Evolutionary conservation across 495 filamentous ascomycete genomes (phyloP), one percentile per base, ranked within the genome.

Genomic region (Neurospora sp.): DNA sequence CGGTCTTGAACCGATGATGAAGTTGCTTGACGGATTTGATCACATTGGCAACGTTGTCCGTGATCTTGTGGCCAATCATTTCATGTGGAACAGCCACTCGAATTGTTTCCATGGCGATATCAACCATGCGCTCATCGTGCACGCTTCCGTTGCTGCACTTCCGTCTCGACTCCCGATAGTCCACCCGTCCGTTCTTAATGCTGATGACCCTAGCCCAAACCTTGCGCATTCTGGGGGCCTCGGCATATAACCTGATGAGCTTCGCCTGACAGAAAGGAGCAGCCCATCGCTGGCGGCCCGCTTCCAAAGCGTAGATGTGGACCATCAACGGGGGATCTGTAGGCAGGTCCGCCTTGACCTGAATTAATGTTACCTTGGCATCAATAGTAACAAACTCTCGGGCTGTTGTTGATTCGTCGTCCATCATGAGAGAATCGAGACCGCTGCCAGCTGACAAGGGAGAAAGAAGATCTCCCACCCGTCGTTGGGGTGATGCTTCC

Each of bases 81-180:
- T 97, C 93, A 83, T 98, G 94, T n/a, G 96, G 96, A 59, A 98
- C 93, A 3, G 91, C 93, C 53, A 98, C 68, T 37, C 96, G 89
- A 72, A 98, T 93, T 40, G 93, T 94, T 76, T 98, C 95, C 1
- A 90, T 87, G 73, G 87, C 89, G 16, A 98, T 77, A 79, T 99
- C 96, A 72, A 98, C 88, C 53, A 94, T 92, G 72, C 88, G 92
- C 71, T 98, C 94, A 61, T 95, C 90, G 0, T 86, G 82, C 53
- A 91, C 74, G 8, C 79, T 86, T 0, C 85, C 85, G 14, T 80
- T 81, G 18, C 90, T 88, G 31, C 87, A 84, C 78, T 94, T 94
- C 72, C 89, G 86, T 59, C 88, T 90, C 70, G 87, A 88, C 75
- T 92, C 90, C 73, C 94, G 90, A 73, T 96, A 86, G 81, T 97